Evolutionary conservation across 164 flowering plant species (phyloP).

Genomic region (Amborella trichopoda): DNA sequence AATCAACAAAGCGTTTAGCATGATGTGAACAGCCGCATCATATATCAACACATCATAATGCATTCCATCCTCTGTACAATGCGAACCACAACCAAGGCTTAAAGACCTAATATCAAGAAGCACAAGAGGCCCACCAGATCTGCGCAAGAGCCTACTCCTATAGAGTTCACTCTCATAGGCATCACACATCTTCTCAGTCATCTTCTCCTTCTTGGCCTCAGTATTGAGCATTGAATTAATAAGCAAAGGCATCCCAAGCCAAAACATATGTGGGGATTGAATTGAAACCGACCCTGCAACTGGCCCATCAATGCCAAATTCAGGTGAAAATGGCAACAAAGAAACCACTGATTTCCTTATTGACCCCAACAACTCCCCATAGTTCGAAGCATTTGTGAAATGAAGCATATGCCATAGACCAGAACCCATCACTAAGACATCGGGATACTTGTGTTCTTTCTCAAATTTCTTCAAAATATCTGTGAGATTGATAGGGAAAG

Average conservation of each 20-base stretch:
- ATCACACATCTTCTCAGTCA: constrained; percentile 27
- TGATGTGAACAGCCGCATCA: constrained; percentile 67
- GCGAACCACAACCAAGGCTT: constrained; percentile 58
- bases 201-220: constrained; percentile 42
- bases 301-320: constrained; percentile 22
- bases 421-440: constrained; percentile 77
- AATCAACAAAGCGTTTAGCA: constrained; percentile 80
- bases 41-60: constrained; percentile 71
- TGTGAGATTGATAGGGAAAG: constrained; percentile 44
- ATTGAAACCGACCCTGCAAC: constrained; percentile 30
- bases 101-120: constrained; percentile 50
- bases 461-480: constrained; percentile 23
- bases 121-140: constrained; percentile 55
- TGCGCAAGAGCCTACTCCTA: constrained; percentile 50
- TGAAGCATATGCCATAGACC: constrained; percentile 96
- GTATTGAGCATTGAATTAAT: constrained; percentile 70
- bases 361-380: constrained; percentile 25
- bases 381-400: constrained; percentile 44
- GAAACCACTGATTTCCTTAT: constrained; percentile 32
- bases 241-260: constrained; percentile 80
- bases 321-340: constrained; percentile 29
- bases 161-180: constrained; percentile 29
- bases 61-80: constrained; percentile 90
- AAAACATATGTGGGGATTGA: constrained; percentile 61
- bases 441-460: constrained; percentile 35